Evolutionary conservation across 1,284 basidiomycete genomes (phyloP).

Genomic region (Lignosus rhinocerotis): DNA sequence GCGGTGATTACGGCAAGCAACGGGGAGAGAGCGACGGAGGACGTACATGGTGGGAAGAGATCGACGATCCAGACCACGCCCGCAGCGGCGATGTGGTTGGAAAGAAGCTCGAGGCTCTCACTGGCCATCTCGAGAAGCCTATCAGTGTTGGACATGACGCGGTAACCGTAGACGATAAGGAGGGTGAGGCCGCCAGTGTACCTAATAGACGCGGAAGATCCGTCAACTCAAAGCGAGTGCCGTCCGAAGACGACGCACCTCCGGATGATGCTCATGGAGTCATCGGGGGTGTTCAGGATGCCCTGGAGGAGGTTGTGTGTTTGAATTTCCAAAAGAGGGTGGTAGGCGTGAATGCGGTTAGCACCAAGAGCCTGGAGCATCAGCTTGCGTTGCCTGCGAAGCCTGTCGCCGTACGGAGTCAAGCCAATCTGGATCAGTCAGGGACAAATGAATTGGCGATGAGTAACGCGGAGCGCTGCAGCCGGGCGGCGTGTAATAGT

Average conservation of each 20-base stretch:
- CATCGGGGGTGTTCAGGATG: constrained; percentile 33
- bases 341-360: constrained; percentile 52
- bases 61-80: constrained; percentile 73
- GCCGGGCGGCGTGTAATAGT: neutral
- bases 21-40: neutral
- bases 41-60: constrained; percentile 45
- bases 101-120: constrained; percentile 58
- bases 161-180: constrained; percentile 65
- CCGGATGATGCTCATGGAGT: constrained; percentile 33
- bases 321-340: constrained; percentile 56
- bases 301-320: constrained; percentile 38
- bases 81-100: constrained; percentile 57
- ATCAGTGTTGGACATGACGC: constrained; percentile 53
- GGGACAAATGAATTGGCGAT: constrained; percentile 2
- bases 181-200: constrained; percentile 66
- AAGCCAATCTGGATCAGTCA: constrained; percentile 53
- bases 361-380: constrained; percentile 62
- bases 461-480: constrained; percentile 5
- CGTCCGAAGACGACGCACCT: constrained; percentile 18
- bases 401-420: constrained; percentile 61
- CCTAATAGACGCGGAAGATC: constrained; percentile 19
- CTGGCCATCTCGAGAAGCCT: constrained; percentile 58
- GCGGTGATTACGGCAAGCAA: neutral
- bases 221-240: neutral
- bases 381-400: constrained; percentile 63